These are phyloP conservation scores for Colletotrichum cordylinicola DNA, from an alignment of 2,329 filamentous ascomycete species.

Conservation along the genomic window DNA sequence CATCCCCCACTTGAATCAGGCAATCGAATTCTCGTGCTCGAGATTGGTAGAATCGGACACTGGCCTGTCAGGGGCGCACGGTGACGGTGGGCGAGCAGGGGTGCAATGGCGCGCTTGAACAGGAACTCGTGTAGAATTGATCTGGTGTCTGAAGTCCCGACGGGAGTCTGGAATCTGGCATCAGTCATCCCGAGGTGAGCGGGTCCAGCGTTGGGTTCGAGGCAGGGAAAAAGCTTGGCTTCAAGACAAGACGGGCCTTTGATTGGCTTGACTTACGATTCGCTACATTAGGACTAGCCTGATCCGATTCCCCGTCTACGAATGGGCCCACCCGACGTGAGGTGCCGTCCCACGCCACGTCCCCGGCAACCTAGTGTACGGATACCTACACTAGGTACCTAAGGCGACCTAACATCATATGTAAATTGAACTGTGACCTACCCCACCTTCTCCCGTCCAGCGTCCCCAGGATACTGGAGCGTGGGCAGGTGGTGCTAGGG, in stretches of 20 bases:
- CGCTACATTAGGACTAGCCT: background rate
- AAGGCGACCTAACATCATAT: background rate
- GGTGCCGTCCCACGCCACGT: background rate
- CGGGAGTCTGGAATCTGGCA: background rate
- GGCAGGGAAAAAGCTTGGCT: conserved; percentile 1
- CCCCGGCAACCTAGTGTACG: too few relatives aligned
- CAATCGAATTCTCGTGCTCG: conserved; percentile 5
- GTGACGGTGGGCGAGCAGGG: background rate
- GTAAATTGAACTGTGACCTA: background rate
- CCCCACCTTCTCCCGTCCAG: background rate
- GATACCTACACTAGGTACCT: too few relatives aligned
- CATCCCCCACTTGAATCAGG: background rate
- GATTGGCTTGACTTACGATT: conserved; percentile 10
- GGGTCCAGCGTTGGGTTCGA: background rate
- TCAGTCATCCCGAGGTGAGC: background rate
- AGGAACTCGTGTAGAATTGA: background rate
- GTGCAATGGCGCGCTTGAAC: background rate
- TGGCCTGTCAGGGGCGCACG: background rate
- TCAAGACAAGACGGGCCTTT: background rate
- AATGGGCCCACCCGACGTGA: background rate
- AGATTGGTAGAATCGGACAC: background rate
- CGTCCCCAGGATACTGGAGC: background rate
- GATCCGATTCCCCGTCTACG: background rate
- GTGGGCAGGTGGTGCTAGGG: background rate
- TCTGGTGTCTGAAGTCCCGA: background rate